Conservation (phyloP, 345 rosid genomes). For the Microthlaspi erraticum region DNA sequence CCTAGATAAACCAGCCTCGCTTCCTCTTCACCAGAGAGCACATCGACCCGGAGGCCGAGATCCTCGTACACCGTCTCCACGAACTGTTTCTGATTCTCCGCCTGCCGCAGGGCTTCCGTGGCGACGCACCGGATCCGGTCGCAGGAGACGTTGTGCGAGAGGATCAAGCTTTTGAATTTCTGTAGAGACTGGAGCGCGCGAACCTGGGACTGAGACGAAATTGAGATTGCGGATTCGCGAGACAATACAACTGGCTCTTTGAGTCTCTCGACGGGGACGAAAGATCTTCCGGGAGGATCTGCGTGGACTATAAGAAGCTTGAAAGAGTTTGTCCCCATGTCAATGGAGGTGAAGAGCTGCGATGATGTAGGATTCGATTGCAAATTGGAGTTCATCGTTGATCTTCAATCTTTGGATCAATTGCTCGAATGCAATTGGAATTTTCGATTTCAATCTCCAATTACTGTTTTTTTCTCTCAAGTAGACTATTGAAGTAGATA, state of each 20-base stretch:
- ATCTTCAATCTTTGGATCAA: background rate
- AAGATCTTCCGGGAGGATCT: no score
- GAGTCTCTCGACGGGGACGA: no score
- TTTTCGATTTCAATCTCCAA: background rate
- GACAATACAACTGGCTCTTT: no score
- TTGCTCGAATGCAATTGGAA: background rate
- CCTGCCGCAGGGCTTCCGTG: conserved; percentile 65
- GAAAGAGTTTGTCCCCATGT: no score
- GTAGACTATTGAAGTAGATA: no score
- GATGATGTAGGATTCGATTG: no score
- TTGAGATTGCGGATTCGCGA: no score
- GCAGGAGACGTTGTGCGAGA: conserved; percentile 40
- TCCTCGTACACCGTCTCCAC: conserved; percentile 44
- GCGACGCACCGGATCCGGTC: conserved; percentile 61
- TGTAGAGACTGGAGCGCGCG: no score
- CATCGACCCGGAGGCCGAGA: conserved; percentile 49
- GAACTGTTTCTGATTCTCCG: conserved; percentile 51
- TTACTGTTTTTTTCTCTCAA: no score
- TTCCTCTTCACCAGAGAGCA: conserved; percentile 71
- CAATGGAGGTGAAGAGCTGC: no score
- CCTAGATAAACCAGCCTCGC: conserved; percentile 63
- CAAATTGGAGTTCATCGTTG: conserved; percentile 42
- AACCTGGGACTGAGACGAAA: no score
- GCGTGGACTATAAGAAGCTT: no score
- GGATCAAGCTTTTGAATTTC: conserved; percentile 48